Evolutionary conservation across 2,329 filamentous ascomycete species (phyloP).

Genomic region (Ophiostoma sp.): DNA sequence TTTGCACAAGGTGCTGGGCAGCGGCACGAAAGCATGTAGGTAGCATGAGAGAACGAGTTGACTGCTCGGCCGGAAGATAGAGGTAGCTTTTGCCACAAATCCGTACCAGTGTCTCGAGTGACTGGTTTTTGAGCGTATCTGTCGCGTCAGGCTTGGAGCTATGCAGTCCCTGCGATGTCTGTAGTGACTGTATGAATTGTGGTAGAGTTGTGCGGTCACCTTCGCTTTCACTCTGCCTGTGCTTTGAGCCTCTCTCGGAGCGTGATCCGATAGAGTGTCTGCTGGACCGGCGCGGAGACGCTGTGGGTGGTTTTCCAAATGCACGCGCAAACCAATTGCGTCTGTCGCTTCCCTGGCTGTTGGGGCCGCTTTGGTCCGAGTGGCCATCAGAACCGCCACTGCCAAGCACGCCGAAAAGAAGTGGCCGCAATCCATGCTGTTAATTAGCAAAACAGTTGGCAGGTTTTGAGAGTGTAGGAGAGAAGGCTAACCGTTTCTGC

Average conservation of each 20-base stretch:
- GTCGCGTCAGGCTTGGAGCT: conserved; percentile 41
- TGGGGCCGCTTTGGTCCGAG: conserved; percentile 1
- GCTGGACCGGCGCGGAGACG: conserved; percentile 22
- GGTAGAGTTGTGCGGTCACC: conserved; percentile 40
- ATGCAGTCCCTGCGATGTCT: not conserved
- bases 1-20: conserved; percentile 57
- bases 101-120: conserved; percentile 55
- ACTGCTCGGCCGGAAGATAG: conserved; percentile 55
- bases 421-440: conserved; percentile 49
- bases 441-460: conserved; percentile 3
- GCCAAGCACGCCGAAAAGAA: conserved; percentile 27
- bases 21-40: conserved; percentile 63
- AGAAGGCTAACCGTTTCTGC: conserved; percentile 48
- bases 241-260: conserved; percentile 35
- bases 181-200: not conserved
- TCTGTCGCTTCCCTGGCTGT: conserved; percentile 24
- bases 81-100: conserved; percentile 59
- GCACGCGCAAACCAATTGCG: conserved; percentile 34
- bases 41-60: conserved; percentile 52
- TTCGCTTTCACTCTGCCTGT: conserved; percentile 49
- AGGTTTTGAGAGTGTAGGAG: not conserved
- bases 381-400: conserved; percentile 13
- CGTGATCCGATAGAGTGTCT: conserved; percentile 30
- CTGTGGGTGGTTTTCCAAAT: conserved; percentile 33
- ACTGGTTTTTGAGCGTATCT: conserved; percentile 42